These are phyloP conservation scores for Hypoxylon fragiforme DNA, from an alignment of 495 filamentous ascomycete genomes.

Conservation along the genomic window DNA sequence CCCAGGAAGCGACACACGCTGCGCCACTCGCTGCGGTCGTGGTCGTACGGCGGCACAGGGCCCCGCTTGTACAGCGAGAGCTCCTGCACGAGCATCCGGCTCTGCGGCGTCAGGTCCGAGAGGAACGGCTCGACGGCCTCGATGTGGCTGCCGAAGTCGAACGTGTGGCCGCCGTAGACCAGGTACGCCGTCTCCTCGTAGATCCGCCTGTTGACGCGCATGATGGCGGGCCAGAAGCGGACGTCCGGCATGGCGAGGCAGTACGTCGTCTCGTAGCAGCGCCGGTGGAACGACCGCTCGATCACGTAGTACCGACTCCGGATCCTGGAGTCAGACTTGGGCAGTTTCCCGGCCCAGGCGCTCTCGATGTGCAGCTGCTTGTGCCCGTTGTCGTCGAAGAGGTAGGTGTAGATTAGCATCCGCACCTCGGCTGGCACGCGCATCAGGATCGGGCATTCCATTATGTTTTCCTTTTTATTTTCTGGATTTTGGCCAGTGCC, in stretches of 20 bases:
- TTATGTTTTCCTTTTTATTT: not conserved
- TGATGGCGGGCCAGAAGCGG: conserved; percentile 48
- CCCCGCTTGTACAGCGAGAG: conserved; percentile 55
- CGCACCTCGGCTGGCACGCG: conserved; percentile 57
- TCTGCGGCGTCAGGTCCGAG: conserved; percentile 50
- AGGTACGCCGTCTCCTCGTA: conserved; percentile 53
- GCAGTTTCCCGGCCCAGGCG: conserved; percentile 18
- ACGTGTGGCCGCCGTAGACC: conserved; percentile 54
- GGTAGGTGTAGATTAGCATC: conserved; percentile 57
- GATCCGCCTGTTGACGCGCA: conserved; percentile 49
- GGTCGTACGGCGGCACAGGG: conserved; percentile 50
- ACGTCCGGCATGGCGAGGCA: conserved; percentile 38
- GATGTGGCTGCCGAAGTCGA: conserved; percentile 56
- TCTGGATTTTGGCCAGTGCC: not conserved
- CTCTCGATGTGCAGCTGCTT: conserved; percentile 31
- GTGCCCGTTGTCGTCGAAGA: conserved; percentile 48
- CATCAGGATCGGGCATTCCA: conserved; percentile 32
- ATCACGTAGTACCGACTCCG: conserved; percentile 41
- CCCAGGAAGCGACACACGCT: conserved; percentile 47
- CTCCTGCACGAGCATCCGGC: conserved; percentile 45
- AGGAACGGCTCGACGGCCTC: conserved; percentile 61
- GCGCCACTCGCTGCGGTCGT: conserved; percentile 57
- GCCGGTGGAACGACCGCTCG: conserved; percentile 35
- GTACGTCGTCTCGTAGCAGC: conserved; percentile 52
- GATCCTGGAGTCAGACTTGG: conserved; percentile 1